Evolutionary conservation across 1,284 basidiomycete genomes (phyloP), one percentile per base, ranked within the genome.

Genomic region (Singerocomus inundabilis): DNA sequence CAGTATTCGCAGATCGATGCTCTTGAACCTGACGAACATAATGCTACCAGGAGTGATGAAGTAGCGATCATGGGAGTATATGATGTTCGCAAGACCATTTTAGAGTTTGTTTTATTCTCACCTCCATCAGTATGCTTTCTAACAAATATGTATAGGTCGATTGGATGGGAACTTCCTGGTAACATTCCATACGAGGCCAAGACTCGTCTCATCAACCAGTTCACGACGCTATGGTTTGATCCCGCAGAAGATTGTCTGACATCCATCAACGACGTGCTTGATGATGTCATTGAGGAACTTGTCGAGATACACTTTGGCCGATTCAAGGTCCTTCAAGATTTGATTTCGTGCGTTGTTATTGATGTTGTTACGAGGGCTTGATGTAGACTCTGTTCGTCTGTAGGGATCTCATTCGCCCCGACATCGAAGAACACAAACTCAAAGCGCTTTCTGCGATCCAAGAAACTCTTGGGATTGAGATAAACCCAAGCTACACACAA

Each of bases 181-280:
- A 70, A 79, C 43, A 62, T 80, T 31, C 80, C 79, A 0, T 81
- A 75, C 40, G 73, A 76, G 32, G 78, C 77, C 3, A 79, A 75
- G 33, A 69, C 63, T 25, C 61, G 55, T 9, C 69, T 82, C 30
- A 72, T 80, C 13, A 53, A 59, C 6, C 56, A 60, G n/a, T 75
- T 72, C 47, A 70, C 73, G 13, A 44, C 50, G 3, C 48, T 70
- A 6, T 81, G 80, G 80, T 42, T 60, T 6, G 34, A 46, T 1
- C 77, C 79, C 0, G 62, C 72, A 0, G 41, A 68, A 7, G 32
- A 34, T 8, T 80, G 79, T 52, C 72, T 79, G 56, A 52, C 68
- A 1, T 57, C 62, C 16, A 65, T 76, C 15, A 60, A 53, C 49
- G 41, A 49, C 2, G 57, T 64, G 1, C 57, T 71, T 5, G 50